Evolutionary conservation across 768 basidiomycete species (phyloP), one percentile per base, ranked within the genome.

Genomic region (Tulasnella sp.): DNA sequence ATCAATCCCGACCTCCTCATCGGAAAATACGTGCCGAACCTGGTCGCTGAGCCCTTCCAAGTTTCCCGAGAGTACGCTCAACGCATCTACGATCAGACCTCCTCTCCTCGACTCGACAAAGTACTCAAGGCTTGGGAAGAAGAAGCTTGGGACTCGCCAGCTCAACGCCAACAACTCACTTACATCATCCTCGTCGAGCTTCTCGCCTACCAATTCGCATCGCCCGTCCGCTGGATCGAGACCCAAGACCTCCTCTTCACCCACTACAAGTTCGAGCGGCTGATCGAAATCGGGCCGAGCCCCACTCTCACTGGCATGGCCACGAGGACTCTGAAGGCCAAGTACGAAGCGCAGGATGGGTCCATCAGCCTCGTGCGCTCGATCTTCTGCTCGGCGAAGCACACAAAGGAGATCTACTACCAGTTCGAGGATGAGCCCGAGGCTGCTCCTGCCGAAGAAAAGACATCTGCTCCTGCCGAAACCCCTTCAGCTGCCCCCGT

Each of bases 211-310:
- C 98, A 99, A 83, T 99, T 97, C 82, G 96, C 97, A 0, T 99
- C 97, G 0, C 96, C 98, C 9, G 97, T 99, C 26, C 93, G 96
- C 73, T 99, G 98, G 98, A 99, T 99, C 82, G 94, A 99, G 86
- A 99, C 97, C 0, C 98, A 99, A 83, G 98, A 99, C 82, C 88
- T 93, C 35, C 88, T 99, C 77, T 99, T 99, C 87, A 89, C 88
- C 13, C 85, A 90, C 11, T 98, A 90, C 87, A 87, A 87, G 69
- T 98, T 98, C 82, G 97, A 98, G 84, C 91, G 98, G 20, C 88
- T 99, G 82, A 92, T 99, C 82, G 98, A 99, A 84, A 86, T 99
- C 74, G 98, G 98, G 42, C 98, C 98, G 55, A 95, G 95, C 5
- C 98, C 98, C 1, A 98, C 96, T 13, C 88, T 99, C 75, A 95